phyloP scores from a whole-genome alignment of 768 basidiomycete species.

The Boletus pseudo-olivaceus region DNA sequence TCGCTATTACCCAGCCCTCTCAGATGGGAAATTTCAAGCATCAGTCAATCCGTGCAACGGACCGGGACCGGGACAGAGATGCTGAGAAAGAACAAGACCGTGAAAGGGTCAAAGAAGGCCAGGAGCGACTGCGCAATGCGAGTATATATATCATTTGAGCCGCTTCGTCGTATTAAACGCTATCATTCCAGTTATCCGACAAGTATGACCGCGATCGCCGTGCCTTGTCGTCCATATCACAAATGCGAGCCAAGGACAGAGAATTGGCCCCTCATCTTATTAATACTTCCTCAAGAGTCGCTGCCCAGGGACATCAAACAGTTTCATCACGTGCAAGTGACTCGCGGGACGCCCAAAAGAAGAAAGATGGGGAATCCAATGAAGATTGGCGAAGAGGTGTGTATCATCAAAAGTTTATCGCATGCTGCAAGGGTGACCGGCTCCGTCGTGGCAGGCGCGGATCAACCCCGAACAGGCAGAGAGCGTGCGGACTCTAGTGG shows the following conservation, averaged over 20 bases:
- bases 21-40: conserved; percentile 95
- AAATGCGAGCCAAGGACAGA: conserved; percentile 61
- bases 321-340: conserved; percentile 53
- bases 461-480: conserved; percentile 47
- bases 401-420: conserved; percentile 17
- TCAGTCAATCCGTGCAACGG: conserved; percentile 69
- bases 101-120: conserved; percentile 72
- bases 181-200: conserved; percentile 65
- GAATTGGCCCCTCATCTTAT: conserved; percentile 61
- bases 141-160: conserved; percentile 5
- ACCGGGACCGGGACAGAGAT: conserved; percentile 51
- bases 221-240: conserved; percentile 45
- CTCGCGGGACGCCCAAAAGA: conserved; percentile 56
- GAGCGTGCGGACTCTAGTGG: conserved; percentile 48
- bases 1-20: conserved; percentile 66
- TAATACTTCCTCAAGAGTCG: conserved; percentile 40
- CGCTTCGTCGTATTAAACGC: conserved; percentile 1
- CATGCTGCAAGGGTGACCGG: neutral
- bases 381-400: conserved; percentile 87
- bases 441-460: conserved; percentile 36
- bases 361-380: conserved; percentile 67
- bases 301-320: conserved; percentile 32
- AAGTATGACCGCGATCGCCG: conserved; percentile 80
- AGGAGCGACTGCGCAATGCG: conserved; percentile 74
- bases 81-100: conserved; percentile 49